Evolutionary conservation across 163 green algal species (phyloP).

Genomic region (Chlamydomonas reinhardtii): DNA sequence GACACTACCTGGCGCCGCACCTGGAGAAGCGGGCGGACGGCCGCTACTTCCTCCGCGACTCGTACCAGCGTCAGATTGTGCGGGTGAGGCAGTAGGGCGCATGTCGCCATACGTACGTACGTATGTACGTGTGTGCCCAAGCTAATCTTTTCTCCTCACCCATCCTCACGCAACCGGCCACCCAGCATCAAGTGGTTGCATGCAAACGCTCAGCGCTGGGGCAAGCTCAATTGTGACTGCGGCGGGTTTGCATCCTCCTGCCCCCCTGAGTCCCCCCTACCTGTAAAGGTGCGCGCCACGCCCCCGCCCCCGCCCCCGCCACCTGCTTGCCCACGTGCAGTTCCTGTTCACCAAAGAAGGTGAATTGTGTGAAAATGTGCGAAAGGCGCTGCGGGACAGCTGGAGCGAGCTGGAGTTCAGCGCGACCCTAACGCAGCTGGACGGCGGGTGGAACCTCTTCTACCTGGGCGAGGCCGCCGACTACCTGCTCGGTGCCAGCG

Average conservation of each 20-base stretch:
- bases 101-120: no score
- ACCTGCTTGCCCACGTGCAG: background rate
- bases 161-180: background rate
- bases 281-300: no score
- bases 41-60: no score
- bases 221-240: background rate
- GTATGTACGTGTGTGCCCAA: no score
- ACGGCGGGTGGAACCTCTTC: background rate
- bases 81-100: background rate
- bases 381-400: constrained; percentile 1
- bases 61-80: no score
- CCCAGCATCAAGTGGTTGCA: no score
- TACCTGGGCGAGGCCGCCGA: constrained; percentile 16
- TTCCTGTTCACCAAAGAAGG: background rate
- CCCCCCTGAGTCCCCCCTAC: no score
- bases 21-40: no score
- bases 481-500: constrained; percentile 14
- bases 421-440: constrained; percentile 18
- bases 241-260: background rate
- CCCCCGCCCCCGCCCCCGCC: no score
- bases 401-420: constrained; percentile 15
- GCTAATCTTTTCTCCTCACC: background rate
- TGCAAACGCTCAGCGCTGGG: background rate
- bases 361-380: no score
- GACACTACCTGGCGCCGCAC: no score